These are phyloP conservation scores for Brassica hybrid DNA, from an alignment of 441 rosid genomes.

Conservation along the genomic window DNA sequence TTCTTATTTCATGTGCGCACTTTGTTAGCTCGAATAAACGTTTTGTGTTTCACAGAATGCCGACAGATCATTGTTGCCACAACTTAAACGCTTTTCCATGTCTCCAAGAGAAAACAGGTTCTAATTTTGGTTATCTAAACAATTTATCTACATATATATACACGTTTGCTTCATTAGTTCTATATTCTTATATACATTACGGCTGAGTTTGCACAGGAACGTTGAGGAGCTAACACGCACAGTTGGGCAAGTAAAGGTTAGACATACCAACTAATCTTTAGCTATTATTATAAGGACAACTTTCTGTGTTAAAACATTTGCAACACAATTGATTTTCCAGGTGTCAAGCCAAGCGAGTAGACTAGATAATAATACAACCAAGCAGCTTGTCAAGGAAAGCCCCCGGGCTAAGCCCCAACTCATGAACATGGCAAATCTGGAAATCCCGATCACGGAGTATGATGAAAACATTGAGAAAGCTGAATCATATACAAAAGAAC, in stretches of 20 bases:
- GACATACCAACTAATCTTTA: constrained; percentile 20
- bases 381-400: constrained; percentile 35
- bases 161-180: constrained; percentile 20
- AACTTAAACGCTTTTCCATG: constrained; percentile 64
- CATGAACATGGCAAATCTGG: constrained; percentile 48
- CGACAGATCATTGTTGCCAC: constrained; percentile 52
- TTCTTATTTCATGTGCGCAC: background rate
- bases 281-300: constrained; percentile 7
- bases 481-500: constrained; percentile 80
- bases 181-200: background rate
- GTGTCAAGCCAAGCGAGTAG: constrained; percentile 42
- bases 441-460: constrained; percentile 51
- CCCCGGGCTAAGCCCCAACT: constrained; percentile 43
- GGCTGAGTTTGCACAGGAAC: constrained; percentile 51
- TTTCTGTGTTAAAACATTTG: constrained; percentile 20
- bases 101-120: constrained; percentile 76
- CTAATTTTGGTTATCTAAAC: constrained; percentile 8
- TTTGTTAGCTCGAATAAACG: background rate
- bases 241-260: constrained; percentile 57
- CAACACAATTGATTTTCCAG: constrained; percentile 46
- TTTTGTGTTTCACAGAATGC: constrained; percentile 51
- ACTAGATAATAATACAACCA: constrained; percentile 34
- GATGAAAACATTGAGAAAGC: constrained; percentile 72
- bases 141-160: background rate
- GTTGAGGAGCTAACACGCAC: constrained; percentile 45